A percentile compares a stretch with the other conserved stretches of the same genome.
Evolutionary conservation across 225 moss, liverwort and hornwort species (phyloP).

Genomic region (Antitrichia curtipendula): DNA sequence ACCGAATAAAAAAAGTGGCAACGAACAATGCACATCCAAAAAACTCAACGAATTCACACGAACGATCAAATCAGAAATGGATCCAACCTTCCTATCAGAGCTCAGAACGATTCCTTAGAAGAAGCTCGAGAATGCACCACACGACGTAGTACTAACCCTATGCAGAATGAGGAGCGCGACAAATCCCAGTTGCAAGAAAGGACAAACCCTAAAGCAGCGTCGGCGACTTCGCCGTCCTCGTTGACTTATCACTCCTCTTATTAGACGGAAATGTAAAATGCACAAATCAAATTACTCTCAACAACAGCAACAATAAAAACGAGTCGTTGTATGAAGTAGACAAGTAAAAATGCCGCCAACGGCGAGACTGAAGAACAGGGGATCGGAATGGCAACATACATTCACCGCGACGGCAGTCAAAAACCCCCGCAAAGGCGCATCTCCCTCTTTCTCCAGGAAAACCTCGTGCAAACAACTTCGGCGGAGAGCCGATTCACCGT

Average conservation of each 20-base stretch:
- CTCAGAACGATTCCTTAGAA: not conserved
- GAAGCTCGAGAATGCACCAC: not conserved
- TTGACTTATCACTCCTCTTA: not conserved
- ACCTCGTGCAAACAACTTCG: not conserved
- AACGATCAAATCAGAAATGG: not conserved
- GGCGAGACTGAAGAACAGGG: not conserved
- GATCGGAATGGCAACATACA: not conserved
- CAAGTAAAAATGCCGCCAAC: not conserved
- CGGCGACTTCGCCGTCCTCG: not conserved
- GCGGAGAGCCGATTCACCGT: not conserved
- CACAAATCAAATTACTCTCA: not conserved
- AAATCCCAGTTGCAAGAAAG: not conserved
- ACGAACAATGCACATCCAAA: not conserved
- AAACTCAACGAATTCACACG: not conserved
- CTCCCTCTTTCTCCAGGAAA: not conserved
- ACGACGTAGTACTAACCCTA: not conserved
- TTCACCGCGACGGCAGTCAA: slow-evolving; percentile 1
- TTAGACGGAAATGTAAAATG: not conserved
- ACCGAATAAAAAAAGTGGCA: not conserved
- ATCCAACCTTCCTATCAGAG: not conserved
- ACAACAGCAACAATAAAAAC: not conserved
- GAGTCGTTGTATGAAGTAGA: not conserved
- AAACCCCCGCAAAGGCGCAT: not conserved
- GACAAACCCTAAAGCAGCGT: not conserved
- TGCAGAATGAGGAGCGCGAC: not conserved